A percentile compares a stretch with the other conserved stretches of the same genome.
phyloP scores from a whole-genome alignment of 768 basidiomycete genomes.

The Mycena metata region DNA sequence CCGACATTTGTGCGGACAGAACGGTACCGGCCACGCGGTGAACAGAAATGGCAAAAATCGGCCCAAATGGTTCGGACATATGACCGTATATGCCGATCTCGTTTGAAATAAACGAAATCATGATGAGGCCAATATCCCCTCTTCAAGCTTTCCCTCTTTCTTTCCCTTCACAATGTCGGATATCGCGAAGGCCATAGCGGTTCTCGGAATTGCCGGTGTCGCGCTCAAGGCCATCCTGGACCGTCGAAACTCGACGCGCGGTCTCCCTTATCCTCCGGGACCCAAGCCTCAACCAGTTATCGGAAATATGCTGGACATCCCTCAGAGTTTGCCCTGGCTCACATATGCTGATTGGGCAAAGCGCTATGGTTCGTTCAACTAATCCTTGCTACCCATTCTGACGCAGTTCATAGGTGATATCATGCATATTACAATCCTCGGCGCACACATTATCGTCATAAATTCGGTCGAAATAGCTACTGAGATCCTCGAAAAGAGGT shows the following conservation, averaged over 20 bases:
- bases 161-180: slow-evolving; percentile 28
- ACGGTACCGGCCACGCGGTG: no score
- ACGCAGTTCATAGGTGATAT: slow-evolving; percentile 47
- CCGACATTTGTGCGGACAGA: no score
- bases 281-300: slow-evolving; percentile 42
- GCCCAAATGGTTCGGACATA: no score
- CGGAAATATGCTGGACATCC: slow-evolving; percentile 44
- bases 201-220: slow-evolving; percentile 22
- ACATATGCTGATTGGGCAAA: slow-evolving; percentile 40
- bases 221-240: slow-evolving; percentile 25
- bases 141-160: neutral
- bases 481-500: slow-evolving; percentile 58
- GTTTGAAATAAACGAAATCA: neutral
- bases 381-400: neutral
- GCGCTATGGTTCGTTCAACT: slow-evolving; percentile 27
- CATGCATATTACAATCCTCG: slow-evolving; percentile 49
- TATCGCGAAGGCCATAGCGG: slow-evolving; percentile 21
- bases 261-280: slow-evolving; percentile 45
- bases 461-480: slow-evolving; percentile 49
- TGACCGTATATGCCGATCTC: no score
- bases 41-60: no score
- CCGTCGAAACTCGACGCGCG: slow-evolving; percentile 28
- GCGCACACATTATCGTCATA: slow-evolving; percentile 53
- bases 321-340: slow-evolving; percentile 39
- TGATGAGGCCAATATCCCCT: neutral